Evolutionary conservation across 176 grass and related monocot species (phyloP), one percentile per base, ranked within the genome.

Genomic region (Zizania latifolia): DNA sequence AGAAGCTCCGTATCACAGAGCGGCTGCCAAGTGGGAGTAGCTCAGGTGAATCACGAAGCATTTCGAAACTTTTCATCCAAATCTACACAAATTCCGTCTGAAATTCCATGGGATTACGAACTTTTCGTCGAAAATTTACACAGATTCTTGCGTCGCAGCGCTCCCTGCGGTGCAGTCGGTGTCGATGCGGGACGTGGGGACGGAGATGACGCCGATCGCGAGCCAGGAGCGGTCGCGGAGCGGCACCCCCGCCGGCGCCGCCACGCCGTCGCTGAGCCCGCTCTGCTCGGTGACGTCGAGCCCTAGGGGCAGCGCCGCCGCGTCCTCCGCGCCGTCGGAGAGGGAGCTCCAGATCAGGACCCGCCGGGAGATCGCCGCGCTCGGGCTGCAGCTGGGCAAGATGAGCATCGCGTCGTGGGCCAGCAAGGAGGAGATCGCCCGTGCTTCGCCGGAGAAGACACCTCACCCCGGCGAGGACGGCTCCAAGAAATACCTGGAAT

Each of bases 371-470:
- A 99, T 99, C 19, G 95, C 86, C 15, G 79, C 91, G 30, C 91
- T 99, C 23, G 95, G 95, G 41, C 67, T 99, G 36, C 92, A 94
- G 63, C 79, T 99, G 14, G 95, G 95, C 71, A 99, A 99, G 80
- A 83, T 94, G 80, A 94, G 77, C 71, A 99, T 99, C 69, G 95
- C 95, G 62, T 90, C 95, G 23, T 99, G 95, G 95, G 95, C 95
- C 27, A 90, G 84, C 64, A 99, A 94, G 69, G 82, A 94, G 27
- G 83, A 87, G 2, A 40, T 72, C 28, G 36, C 70, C 13, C 50
- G 10, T 8, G 62, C 51, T 37, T 84, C 79, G 24, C 78, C 86
- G 46, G 79, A 68, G 1, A 67, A 68, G 33, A 39, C 17, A 36
- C 37, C 85, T 27, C 51, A 69, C 1, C 32, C 85, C 26, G 65